Conservation (phyloP, 2,329 filamentous ascomycete genomes). For the Shiraia bambusicola region DNA sequence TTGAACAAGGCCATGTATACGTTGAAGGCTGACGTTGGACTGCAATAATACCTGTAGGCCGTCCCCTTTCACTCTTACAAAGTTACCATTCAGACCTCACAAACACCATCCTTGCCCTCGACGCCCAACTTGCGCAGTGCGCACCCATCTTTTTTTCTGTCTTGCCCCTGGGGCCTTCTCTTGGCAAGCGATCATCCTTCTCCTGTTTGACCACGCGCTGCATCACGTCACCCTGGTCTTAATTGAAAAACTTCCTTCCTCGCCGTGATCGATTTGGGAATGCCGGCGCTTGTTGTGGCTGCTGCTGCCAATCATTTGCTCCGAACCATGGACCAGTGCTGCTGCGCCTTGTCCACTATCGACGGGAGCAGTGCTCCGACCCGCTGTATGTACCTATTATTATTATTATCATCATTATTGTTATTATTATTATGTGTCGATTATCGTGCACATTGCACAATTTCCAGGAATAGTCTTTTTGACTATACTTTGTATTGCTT, state of each 20-base stretch:
- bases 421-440: too few relatives aligned
- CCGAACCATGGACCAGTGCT: not conserved
- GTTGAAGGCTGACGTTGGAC: conserved; percentile 34
- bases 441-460: too few relatives aligned
- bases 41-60: conserved; percentile 9
- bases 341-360: not conserved
- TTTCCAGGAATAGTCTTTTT: too few relatives aligned
- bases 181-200: conserved; percentile 7
- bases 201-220: conserved; percentile 18
- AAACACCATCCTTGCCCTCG: conserved; percentile 3
- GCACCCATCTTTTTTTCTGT: too few relatives aligned
- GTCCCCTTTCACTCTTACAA: not conserved
- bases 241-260: not conserved
- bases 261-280: conserved; percentile 3
- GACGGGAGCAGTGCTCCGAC: too few relatives aligned
- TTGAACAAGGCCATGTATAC: conserved; percentile 1
- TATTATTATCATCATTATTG: too few relatives aligned
- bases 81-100: not conserved
- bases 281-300: conserved; percentile 13
- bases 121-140: too few relatives aligned
- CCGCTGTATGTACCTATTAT: too few relatives aligned
- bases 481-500: too few relatives aligned
- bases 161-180: too few relatives aligned
- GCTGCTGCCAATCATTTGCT: conserved; percentile 11
- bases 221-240: conserved; percentile 7